Evolutionary conservation across 306 rosid species (phyloP).

Genomic region (Cicer judaicum): DNA sequence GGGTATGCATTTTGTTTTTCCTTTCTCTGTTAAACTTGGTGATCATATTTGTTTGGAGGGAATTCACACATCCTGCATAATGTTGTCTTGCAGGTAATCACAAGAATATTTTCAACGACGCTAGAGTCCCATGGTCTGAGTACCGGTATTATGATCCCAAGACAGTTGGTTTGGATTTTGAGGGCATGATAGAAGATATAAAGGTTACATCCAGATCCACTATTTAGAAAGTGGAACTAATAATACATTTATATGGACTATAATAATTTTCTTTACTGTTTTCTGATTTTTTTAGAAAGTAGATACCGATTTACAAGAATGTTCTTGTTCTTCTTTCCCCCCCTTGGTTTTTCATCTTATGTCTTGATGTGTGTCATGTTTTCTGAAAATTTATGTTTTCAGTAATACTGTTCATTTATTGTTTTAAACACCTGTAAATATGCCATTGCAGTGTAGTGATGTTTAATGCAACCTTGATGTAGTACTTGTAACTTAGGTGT

Average conservation of each 20-base stretch:
- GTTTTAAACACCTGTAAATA: neutral
- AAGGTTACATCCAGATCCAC: conserved; percentile 57
- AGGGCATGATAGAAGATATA: conserved; percentile 91
- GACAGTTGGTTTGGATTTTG: conserved; percentile 99
- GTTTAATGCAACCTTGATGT: conserved; percentile 33
- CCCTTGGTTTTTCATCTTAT: conserved; percentile 4
- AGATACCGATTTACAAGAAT: conserved; percentile 6
- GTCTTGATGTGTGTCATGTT: conserved; percentile 10
- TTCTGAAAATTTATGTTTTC: conserved; percentile 17
- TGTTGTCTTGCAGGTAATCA: conserved; percentile 76
- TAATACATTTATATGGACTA: conserved; percentile 16
- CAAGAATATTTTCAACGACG: conserved; percentile 94
- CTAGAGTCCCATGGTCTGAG: conserved; percentile 93
- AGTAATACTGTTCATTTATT: too few relatives aligned
- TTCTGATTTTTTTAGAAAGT: neutral
- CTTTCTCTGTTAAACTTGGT: conserved; percentile 36
- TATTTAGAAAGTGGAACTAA: conserved; percentile 22
- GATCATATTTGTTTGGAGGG: conserved; percentile 36
- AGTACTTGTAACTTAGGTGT: conserved; percentile 17
- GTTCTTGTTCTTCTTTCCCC: neutral
- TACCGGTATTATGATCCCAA: conserved; percentile 88
- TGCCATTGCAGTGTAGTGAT: conserved; percentile 24
- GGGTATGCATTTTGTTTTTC: conserved; percentile 59
- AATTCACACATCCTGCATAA: conserved; percentile 20
- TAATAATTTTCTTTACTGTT: conserved; percentile 4